Conservation (phyloP, 2,329 filamentous ascomycete species). For the Aspergillus brasiliensis region DNA sequence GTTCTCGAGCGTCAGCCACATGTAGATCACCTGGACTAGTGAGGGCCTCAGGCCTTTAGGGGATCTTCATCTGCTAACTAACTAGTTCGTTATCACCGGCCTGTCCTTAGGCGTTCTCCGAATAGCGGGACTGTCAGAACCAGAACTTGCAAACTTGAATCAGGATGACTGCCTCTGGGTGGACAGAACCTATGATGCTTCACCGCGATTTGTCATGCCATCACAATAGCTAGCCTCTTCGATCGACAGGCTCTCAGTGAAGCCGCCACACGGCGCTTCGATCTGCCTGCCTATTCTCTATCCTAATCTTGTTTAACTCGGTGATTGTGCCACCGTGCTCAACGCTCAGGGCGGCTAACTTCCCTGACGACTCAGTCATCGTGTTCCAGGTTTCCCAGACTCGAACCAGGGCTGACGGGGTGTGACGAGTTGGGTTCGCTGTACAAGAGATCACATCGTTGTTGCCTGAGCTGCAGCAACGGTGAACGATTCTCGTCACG, state of each 20-base stretch:
- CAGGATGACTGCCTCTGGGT: not conserved
- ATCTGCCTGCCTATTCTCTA: conserved; percentile 4
- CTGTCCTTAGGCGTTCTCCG: no score
- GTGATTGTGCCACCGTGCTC: conserved; percentile 16
- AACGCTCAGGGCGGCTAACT: conserved; percentile 19
- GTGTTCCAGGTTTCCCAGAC: conserved; percentile 6
- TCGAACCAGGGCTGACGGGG: conserved; percentile 1
- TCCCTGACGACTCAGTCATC: conserved; percentile 9
- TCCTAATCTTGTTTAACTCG: not conserved
- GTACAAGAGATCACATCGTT: conserved; percentile 14
- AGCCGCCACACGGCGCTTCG: conserved; percentile 3
- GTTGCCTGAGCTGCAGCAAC: conserved; percentile 6
- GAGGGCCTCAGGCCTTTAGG: not conserved
- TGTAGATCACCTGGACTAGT: not conserved
- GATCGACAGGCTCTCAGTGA: conserved; percentile 6
- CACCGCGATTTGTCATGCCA: conserved; percentile 20
- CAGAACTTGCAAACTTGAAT: not conserved
- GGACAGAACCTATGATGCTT: conserved; percentile 3
- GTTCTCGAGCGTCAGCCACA: not conserved
- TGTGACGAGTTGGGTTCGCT: conserved; percentile 4
- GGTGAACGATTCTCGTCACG: not conserved
- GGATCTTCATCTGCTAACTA: no score
- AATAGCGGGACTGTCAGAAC: not conserved
- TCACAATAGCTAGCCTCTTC: conserved; percentile 17
- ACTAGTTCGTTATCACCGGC: not conserved